A percentile compares a stretch with the other conserved stretches of the same genome.
phyloP scores from a whole-genome alignment of 2,329 filamentous ascomycete species.

The Aphanoascus verrucosus region DNA sequence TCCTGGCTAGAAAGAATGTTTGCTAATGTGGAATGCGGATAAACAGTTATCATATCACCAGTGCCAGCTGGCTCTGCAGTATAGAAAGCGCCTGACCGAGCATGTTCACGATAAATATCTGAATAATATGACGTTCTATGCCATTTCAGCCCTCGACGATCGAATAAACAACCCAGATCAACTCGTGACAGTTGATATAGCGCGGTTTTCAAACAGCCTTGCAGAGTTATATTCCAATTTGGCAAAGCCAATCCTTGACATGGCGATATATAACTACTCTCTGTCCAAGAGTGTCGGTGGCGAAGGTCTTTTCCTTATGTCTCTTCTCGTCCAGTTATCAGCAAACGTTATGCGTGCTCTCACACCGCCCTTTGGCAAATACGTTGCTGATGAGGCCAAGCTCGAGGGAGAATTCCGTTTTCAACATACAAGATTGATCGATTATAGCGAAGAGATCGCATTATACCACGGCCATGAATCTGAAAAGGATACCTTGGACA shows the following conservation, averaged over 20 bases:
- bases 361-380: constrained; percentile 93
- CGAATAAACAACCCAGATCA: constrained; percentile 98
- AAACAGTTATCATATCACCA: constrained; percentile 84
- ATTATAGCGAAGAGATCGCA: constrained; percentile 91
- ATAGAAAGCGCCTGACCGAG: constrained; percentile 85
- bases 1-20: background rate
- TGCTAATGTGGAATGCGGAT: background rate
- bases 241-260: constrained; percentile 87
- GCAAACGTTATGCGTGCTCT: constrained; percentile 87
- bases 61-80: constrained; percentile 83
- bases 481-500: constrained; percentile 92
- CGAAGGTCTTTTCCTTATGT: constrained; percentile 93
- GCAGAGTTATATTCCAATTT: constrained; percentile 94
- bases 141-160: constrained; percentile 86
- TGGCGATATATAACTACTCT: constrained; percentile 93
- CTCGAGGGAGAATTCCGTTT: constrained; percentile 94
- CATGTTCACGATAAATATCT: constrained; percentile 92
- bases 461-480: constrained; percentile 84
- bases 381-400: constrained; percentile 89
- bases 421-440: constrained; percentile 86
- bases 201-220: constrained; percentile 88
- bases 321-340: constrained; percentile 81
- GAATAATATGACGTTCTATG: constrained; percentile 96
- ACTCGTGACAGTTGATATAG: constrained; percentile 90
- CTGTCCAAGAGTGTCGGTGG: constrained; percentile 90